Evolutionary conservation across 305 asterid genomes (phyloP).

Genomic region (Nicotiana rustica): DNA sequence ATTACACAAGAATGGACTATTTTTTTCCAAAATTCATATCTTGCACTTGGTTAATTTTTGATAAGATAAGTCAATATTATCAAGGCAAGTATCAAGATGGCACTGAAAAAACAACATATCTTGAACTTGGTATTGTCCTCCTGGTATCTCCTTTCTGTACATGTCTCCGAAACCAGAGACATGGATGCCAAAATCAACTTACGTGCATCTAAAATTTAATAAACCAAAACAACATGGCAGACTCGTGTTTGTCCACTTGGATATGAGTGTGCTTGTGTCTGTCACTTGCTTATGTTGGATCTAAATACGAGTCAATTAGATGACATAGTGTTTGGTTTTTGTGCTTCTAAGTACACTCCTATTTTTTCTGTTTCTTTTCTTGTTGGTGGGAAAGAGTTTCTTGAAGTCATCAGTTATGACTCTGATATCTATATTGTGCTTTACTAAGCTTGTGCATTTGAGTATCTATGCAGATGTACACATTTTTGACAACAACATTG

Average conservation of each 20-base stretch:
- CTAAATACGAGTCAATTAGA: background rate
- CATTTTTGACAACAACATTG: slow-evolving; percentile 75
- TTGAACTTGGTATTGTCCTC: background rate
- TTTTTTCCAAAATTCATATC: background rate
- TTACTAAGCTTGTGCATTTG: background rate
- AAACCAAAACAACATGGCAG: background rate
- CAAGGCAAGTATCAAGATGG: too few species aligned
- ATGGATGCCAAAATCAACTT: background rate
- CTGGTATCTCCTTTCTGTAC: slow-evolving; percentile 31
- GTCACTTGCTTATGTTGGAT: background rate
- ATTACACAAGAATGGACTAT: background rate
- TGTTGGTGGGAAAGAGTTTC: background rate
- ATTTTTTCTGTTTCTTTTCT: background rate
- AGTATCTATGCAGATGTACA: slow-evolving; percentile 54
- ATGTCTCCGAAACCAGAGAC: background rate
- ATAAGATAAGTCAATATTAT: too few species aligned
- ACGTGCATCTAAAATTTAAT: background rate
- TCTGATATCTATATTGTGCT: background rate
- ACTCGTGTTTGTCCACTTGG: background rate
- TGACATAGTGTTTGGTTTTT: background rate
- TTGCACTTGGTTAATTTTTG: background rate
- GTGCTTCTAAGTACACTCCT: background rate
- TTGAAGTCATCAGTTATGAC: background rate
- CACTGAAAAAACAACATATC: too few species aligned
- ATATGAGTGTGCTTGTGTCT: background rate